phyloP scores from a whole-genome alignment of 2,329 filamentous ascomycete species.

The Trichoderma polysporum region DNA sequence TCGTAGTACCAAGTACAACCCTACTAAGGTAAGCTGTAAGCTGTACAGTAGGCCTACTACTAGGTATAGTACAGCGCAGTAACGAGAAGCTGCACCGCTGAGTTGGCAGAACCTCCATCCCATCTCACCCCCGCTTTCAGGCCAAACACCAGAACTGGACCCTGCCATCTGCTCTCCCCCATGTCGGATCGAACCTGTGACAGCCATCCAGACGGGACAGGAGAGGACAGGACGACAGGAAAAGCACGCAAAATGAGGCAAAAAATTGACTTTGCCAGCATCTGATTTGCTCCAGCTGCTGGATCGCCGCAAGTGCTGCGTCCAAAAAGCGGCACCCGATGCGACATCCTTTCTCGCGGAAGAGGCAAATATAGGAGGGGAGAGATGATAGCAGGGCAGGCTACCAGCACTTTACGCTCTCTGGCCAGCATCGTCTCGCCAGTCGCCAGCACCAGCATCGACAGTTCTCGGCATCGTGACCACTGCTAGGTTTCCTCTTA shows the following conservation, averaged over 20 bases:
- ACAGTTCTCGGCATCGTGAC: neutral
- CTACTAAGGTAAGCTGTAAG: too few species aligned
- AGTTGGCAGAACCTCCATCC: conserved; percentile 4
- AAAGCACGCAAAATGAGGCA: conserved; percentile 9
- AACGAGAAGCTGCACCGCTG: conserved; percentile 2
- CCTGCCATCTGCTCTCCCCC: neutral
- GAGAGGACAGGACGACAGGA: neutral
- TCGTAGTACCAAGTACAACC: too few species aligned
- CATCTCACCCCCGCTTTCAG: conserved; percentile 8
- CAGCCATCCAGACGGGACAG: neutral
- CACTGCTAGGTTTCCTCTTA: neutral
- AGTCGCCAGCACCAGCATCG: neutral
- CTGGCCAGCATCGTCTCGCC: neutral
- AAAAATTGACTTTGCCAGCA: neutral
- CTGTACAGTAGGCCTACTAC: neutral
- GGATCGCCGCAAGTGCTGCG: neutral
- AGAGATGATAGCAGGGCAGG: too few species aligned
- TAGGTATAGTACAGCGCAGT: neutral
- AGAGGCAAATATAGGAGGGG: neutral
- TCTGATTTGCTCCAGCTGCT: neutral
- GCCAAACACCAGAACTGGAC: neutral
- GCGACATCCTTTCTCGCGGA: neutral
- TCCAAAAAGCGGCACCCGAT: neutral
- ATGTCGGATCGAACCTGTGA: neutral
- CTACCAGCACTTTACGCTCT: too few species aligned